Percentiles rank a stretch among this genome's conserved stretches.
These are phyloP conservation scores for Penicillium silybi DNA, from an alignment of 495 filamentous ascomycete genomes.

Conservation along the genomic window DNA sequence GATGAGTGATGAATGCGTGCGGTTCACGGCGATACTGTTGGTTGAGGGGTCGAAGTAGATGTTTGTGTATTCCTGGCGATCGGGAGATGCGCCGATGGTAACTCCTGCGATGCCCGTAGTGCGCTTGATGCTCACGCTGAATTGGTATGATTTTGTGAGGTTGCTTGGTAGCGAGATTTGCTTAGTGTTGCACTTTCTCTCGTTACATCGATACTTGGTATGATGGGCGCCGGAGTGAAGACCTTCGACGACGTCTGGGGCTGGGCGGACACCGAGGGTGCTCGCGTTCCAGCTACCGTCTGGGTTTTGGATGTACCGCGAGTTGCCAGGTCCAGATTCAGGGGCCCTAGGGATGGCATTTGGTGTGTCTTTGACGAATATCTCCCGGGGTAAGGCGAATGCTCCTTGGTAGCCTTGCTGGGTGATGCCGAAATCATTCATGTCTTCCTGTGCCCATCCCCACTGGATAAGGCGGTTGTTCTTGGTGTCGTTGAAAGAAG, in stretches of 20 bases:
- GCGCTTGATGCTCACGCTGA: slow-evolving; percentile 6
- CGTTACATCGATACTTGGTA: slow-evolving; percentile 4
- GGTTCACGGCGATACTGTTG: slow-evolving; percentile 10
- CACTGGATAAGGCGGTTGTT: slow-evolving; percentile 18
- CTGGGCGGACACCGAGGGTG: slow-evolving; percentile 13
- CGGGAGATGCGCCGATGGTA: slow-evolving; percentile 9
- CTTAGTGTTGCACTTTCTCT: slow-evolving; percentile 1
- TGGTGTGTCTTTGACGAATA: slow-evolving; percentile 13
- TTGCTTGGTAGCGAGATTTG: not conserved
- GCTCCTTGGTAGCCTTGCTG: slow-evolving; percentile 16
- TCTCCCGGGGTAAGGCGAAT: slow-evolving; percentile 9
- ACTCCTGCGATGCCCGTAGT: slow-evolving; percentile 11
- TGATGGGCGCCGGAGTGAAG: slow-evolving; percentile 8
- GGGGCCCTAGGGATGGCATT: not conserved
- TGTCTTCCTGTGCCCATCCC: slow-evolving; percentile 16
- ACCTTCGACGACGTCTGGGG: slow-evolving; percentile 10
- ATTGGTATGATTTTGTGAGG: slow-evolving; percentile 8
- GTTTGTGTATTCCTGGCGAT: slow-evolving; percentile 14
- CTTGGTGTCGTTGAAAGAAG: slow-evolving; percentile 14
- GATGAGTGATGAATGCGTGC: slow-evolving; percentile 11
- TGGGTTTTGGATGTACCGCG: slow-evolving; percentile 8
- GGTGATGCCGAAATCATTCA: slow-evolving; percentile 11
- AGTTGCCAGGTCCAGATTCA: not conserved
- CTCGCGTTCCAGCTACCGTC: slow-evolving; percentile 16
- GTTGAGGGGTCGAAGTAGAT: slow-evolving; percentile 13